Evolutionary conservation across 1,139 yeast genomes (phyloP).

Genomic region (Pichia sp.): DNA sequence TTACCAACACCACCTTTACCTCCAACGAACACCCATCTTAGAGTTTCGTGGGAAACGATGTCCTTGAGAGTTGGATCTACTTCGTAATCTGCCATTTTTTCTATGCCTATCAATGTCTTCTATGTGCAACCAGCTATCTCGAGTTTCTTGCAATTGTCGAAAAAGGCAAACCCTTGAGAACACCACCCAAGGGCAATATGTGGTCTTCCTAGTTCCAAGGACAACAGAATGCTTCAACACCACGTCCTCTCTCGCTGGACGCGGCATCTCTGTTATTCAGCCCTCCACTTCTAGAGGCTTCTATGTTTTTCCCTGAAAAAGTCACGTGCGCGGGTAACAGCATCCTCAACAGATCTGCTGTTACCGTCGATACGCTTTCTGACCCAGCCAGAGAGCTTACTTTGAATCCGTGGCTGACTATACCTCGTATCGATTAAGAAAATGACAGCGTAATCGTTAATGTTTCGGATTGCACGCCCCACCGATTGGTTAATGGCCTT

Average conservation of each 20-base stretch:
- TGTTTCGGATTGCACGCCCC: conserved; percentile 88
- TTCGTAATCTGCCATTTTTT: conserved; percentile 34
- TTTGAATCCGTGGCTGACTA: conserved; percentile 40
- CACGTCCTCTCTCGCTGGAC: conserved; percentile 1
- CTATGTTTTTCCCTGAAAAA: neutral
- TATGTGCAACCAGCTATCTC: neutral
- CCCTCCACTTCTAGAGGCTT: neutral
- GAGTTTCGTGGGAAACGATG: conserved; percentile 57
- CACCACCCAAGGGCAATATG: neutral
- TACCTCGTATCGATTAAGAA: conserved; percentile 69
- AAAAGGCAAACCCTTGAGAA: too few relatives aligned
- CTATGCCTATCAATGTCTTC: neutral
- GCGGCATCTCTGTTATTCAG: neutral
- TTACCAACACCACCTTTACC: conserved; percentile 99
- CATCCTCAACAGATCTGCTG: conserved; percentile 16
- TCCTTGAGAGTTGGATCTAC: conserved; percentile 68
- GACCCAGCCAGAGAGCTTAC: conserved; percentile 79
- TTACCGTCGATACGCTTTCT: conserved; percentile 34
- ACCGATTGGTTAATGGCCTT: conserved; percentile 89
- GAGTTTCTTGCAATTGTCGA: neutral
- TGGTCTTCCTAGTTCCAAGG: neutral
- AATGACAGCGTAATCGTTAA: conserved; percentile 73
- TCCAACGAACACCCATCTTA: conserved; percentile 96
- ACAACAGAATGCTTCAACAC: neutral
- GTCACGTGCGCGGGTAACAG: conserved; percentile 8